phyloP scores from a whole-genome alignment of 2,329 filamentous ascomycete species.

The Rhinocladiella mackenziei region DNA sequence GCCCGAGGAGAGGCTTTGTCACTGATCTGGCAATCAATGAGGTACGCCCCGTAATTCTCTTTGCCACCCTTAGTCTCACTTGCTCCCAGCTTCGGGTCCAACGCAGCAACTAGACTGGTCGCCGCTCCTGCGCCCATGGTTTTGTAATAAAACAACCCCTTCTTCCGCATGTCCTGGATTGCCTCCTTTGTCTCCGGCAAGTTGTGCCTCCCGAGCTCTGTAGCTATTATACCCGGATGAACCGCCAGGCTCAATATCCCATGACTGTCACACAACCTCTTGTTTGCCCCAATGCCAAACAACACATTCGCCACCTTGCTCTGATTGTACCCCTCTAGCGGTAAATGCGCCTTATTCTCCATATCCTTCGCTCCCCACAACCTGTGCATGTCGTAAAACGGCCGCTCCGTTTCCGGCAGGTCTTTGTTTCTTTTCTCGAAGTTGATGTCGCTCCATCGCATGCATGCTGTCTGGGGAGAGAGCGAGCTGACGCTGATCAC shows the following conservation, averaged over 20 bases:
- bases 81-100: conserved; percentile 35
- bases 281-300: conserved; percentile 38
- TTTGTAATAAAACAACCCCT: conserved; percentile 28
- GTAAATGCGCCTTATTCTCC: conserved; percentile 31
- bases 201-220: conserved; percentile 12
- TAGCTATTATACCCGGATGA: conserved; percentile 36
- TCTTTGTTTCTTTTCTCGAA: conserved; percentile 29
- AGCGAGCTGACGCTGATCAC: conserved; percentile 32
- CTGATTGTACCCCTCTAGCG: conserved; percentile 43
- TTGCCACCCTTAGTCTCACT: conserved; percentile 7
- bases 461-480: conserved; percentile 30
- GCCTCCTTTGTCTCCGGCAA: conserved; percentile 28
- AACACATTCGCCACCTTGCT: conserved; percentile 47
- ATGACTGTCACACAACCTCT: conserved; percentile 13
- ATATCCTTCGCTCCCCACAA: background rate
- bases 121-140: conserved; percentile 41
- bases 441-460: conserved; percentile 36
- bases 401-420: conserved; percentile 20
- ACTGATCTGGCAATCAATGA: conserved; percentile 36
- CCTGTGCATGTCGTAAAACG: conserved; percentile 3
- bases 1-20: conserved; percentile 34
- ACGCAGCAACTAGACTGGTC: conserved; percentile 42
- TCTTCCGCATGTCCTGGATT: conserved; percentile 24
- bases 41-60: conserved; percentile 26
- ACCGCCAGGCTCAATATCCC: conserved; percentile 39